Percentiles rank a stretch among this genome's conserved stretches.
Evolutionary conservation across 108 stramenopile species (phyloP).

Genomic region (Skeletonema grethae): DNA sequence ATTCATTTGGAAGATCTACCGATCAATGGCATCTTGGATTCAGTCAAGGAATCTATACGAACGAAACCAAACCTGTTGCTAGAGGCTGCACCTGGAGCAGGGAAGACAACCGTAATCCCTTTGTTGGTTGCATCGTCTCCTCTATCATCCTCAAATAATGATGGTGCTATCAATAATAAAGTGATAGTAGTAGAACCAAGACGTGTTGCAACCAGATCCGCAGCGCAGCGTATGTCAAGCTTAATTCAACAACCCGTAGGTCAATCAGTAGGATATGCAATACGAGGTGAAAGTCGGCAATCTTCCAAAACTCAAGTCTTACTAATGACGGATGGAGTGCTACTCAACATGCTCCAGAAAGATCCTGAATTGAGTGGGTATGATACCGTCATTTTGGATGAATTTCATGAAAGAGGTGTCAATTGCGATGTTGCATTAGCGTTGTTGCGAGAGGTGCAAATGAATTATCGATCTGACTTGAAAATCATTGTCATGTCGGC

Average conservation of each 20-base stretch:
- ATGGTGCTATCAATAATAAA: slow-evolving; percentile 12
- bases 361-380: slow-evolving; percentile 59
- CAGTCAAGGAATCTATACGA: slow-evolving; percentile 8
- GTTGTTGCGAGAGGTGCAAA: slow-evolving; percentile 58
- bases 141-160: background rate
- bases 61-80: slow-evolving; percentile 53
- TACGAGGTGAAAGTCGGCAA: slow-evolving; percentile 56
- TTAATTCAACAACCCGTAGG: slow-evolving; percentile 42
- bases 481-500: slow-evolving; percentile 69
- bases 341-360: slow-evolving; percentile 48
- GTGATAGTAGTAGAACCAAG: slow-evolving; percentile 64
- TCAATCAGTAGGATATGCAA: slow-evolving; percentile 56
- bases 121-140: slow-evolving; percentile 21
- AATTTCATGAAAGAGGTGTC: slow-evolving; percentile 79
- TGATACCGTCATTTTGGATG: slow-evolving; percentile 59
- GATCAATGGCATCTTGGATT: slow-evolving; percentile 17
- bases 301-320: slow-evolving; percentile 38
- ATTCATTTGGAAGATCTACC: no score
- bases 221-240: slow-evolving; percentile 62
- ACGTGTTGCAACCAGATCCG: slow-evolving; percentile 68
- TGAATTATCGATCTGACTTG: slow-evolving; percentile 61
- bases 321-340: slow-evolving; percentile 69
- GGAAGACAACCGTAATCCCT: slow-evolving; percentile 71
- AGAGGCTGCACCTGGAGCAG: slow-evolving; percentile 72
- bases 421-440: slow-evolving; percentile 65